Percentiles rank a stretch among this genome's conserved stretches.
Conservation (phyloP, 192 early-diverging fungal species). For the Rhizoclosmatium globosum region DNA sequence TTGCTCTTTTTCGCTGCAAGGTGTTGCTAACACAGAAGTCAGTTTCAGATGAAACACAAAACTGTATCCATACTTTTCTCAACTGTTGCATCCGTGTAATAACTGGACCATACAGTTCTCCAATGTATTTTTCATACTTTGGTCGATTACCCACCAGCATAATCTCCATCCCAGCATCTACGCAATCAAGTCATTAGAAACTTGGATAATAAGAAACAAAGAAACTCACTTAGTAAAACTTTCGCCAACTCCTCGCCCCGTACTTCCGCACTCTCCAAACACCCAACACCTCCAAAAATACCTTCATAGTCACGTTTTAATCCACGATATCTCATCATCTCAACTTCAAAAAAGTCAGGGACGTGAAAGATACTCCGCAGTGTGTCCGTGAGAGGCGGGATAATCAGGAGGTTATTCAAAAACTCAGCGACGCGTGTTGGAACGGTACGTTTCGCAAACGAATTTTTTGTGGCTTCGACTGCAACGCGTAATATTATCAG, state of each 20-base stretch:
- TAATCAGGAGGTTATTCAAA: background rate
- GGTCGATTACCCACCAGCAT: conserved; percentile 25
- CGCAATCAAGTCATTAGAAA: background rate
- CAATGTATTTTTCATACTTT: conserved; percentile 26
- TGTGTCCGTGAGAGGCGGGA: background rate
- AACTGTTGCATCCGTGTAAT: background rate
- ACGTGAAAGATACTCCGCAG: background rate
- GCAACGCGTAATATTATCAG: conserved; percentile 23
- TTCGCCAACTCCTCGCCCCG: too few species aligned
- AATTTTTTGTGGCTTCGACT: conserved; percentile 6
- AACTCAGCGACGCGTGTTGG: conserved; percentile 1
- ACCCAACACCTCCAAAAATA: conserved; percentile 7
- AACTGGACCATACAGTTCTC: conserved; percentile 4
- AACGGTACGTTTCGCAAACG: background rate
- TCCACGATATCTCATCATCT: background rate
- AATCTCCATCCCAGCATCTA: conserved; percentile 28
- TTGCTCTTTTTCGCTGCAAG: background rate
- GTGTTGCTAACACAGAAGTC: background rate
- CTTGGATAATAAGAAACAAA: background rate
- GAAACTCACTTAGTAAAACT: background rate
- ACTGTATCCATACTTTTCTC: background rate
- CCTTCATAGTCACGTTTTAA: background rate
- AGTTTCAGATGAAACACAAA: conserved; percentile 1
- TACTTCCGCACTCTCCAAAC: background rate
- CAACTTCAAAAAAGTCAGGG: conserved; percentile 12